Evolutionary conservation across 1,284 basidiomycete species (phyloP).

Genomic region (Golubevia pallescens): DNA sequence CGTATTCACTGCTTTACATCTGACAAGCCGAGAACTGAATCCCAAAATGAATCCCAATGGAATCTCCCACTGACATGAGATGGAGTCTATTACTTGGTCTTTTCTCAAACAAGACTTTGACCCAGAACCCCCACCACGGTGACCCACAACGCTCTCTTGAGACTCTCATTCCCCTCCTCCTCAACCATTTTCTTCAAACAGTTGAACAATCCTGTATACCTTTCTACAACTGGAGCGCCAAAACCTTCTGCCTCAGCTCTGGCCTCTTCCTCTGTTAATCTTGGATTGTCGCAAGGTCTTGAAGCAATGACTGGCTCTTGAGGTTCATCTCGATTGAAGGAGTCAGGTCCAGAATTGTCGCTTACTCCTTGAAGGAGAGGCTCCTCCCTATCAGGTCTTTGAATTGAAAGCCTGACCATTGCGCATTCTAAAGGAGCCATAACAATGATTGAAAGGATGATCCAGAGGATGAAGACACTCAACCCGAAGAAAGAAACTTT

Average conservation of each 20-base stretch:
- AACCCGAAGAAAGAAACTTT: conserved; percentile 35
- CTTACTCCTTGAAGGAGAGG: conserved; percentile 9
- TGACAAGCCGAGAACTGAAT: too few species aligned
- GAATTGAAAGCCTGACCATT: conserved; percentile 48
- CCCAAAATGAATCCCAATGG: too few species aligned
- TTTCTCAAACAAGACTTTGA: too few species aligned
- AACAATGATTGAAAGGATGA: conserved; percentile 30
- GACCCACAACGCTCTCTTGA: conserved; percentile 49
- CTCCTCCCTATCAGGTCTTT: conserved; percentile 22
- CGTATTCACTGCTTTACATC: too few species aligned
- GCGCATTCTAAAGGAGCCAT: conserved; percentile 57
- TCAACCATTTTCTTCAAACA: conserved; percentile 56
- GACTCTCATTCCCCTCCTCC: conserved; percentile 56
- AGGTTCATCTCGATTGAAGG: conserved; percentile 25
- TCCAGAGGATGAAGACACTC: conserved; percentile 43
- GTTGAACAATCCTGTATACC: conserved; percentile 47
- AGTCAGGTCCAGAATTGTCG: background rate
- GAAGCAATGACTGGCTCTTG: conserved; percentile 58
- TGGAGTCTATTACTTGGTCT: too few species aligned
- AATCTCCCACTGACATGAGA: too few species aligned
- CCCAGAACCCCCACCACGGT: conserved; percentile 26
- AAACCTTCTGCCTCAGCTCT: conserved; percentile 31
- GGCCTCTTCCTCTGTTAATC: conserved; percentile 26
- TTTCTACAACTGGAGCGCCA: conserved; percentile 47
- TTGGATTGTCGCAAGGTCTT: conserved; percentile 46